Conservation (phyloP, 225 moss, liverwort and hornwort species). For the Pleurozium schreberi region DNA sequence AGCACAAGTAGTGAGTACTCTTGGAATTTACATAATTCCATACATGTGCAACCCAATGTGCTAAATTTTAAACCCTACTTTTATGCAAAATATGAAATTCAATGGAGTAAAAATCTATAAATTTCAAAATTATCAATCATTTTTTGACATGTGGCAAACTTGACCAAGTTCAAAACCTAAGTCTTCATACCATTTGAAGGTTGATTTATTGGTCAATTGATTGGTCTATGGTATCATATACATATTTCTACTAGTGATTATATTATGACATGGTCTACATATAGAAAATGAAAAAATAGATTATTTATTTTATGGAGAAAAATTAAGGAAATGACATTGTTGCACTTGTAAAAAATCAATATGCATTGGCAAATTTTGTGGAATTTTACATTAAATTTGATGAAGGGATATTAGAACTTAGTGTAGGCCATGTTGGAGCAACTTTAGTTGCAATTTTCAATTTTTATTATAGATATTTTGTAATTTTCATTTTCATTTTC, state of each 20-base stretch:
- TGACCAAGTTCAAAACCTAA: background rate
- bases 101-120: background rate
- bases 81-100: background rate
- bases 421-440: background rate
- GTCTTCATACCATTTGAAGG: too few species aligned
- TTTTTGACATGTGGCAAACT: background rate
- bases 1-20: background rate
- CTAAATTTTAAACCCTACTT: background rate
- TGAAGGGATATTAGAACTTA: background rate
- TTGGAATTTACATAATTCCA: background rate
- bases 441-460: background rate
- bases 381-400: background rate
- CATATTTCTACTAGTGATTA: background rate
- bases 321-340: background rate
- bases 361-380: background rate
- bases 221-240: background rate
- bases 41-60: accelerated
- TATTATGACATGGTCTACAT: background rate
- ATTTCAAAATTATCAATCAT: background rate
- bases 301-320: background rate
- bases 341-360: too few species aligned
- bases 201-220: background rate
- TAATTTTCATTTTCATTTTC: background rate
- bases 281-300: background rate
- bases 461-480: too few species aligned